Base-by-base conservation (phyloP, 306 rosid species). In the Dryas drummondii region DNA sequence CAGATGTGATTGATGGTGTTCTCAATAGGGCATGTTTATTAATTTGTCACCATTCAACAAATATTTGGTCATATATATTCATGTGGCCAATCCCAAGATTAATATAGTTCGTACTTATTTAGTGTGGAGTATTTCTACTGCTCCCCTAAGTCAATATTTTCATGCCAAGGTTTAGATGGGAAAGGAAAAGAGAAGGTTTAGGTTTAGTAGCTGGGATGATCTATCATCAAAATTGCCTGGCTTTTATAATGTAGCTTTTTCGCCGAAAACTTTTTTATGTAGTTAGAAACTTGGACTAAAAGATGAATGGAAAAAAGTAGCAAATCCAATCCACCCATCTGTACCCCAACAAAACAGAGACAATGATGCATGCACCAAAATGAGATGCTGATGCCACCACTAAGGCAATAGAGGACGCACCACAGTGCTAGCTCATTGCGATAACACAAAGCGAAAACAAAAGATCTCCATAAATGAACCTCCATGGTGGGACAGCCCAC, bases 401-500 rank as follows among this genome's bases (percentile, higher is more conserved):
- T n/a, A n/a, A 47, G 66, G 45, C 14, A 56, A 56, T 47, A 48
- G 2, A 19, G 16, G 52, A n/a, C 56, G 22, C 56, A 65, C 11
- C 41, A 7, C 45, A 12, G 46, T 8, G 76, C 46, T 19, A 50
- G 63, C 71, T 19, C 74, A 12, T 1, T n/a, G 56, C 32, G 68
- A 66, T 76, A 77, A 50, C 81, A 32, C 75, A 44, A 2, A 13
- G 15, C 15, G 12, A 37, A 46, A 6, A 48, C 67, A 13, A 42
- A 56, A 54, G 51, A 19, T 46, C 22, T 37, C 2, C 9, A 17
- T 13, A 27, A 2, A 1, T 32, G 67, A 68, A 66, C 63, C 75
- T 27, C 67, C 32, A 66, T 19, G 19, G 50, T 68, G 37, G 75
- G 80, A 42, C 71, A 71, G 76, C 66, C 62, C 49, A 67, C 1